Conservation (phyloP, 1,284 basidiomycete genomes). For the Macrocystidia cucumis region DNA sequence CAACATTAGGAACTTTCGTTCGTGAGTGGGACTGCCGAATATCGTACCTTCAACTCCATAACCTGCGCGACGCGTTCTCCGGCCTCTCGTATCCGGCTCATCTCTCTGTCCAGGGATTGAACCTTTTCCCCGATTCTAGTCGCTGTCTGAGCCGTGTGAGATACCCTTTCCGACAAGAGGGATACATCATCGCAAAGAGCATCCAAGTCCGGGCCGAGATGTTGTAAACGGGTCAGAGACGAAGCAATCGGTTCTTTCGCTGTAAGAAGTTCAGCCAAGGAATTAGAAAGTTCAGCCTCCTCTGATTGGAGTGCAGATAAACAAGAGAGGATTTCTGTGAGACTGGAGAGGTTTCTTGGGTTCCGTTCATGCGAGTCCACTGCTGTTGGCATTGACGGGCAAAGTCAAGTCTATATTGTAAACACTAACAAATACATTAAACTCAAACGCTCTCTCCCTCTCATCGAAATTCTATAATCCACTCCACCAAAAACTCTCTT, state of each 20-base stretch:
- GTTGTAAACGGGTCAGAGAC: constrained; percentile 58
- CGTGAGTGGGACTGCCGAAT: constrained; percentile 14
- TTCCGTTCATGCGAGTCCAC: constrained; percentile 17
- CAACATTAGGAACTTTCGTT: constrained; percentile 1
- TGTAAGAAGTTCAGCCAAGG: constrained; percentile 69
- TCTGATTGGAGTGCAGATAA: constrained; percentile 73
- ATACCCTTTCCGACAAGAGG: constrained; percentile 50
- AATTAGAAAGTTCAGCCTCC: constrained; percentile 70
- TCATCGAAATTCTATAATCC: constrained; percentile 25
- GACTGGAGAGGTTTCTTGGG: constrained; percentile 47
- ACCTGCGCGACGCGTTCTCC: constrained; percentile 81
- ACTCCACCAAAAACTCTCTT: constrained; percentile 35
- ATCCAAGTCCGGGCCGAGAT: constrained; percentile 60
- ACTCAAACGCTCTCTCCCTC: background rate
- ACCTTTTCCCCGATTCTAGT: constrained; percentile 89
- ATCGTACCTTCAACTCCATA: constrained; percentile 91
- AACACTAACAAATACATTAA: background rate
- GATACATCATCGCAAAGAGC: constrained; percentile 56
- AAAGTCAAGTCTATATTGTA: background rate
- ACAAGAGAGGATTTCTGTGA: constrained; percentile 63
- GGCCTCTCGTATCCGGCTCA: constrained; percentile 80
- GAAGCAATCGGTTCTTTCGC: constrained; percentile 58
- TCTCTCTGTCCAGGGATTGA: constrained; percentile 83
- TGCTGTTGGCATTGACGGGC: background rate
- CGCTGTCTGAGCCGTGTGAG: constrained; percentile 73